Conservation (phyloP, 306 rosid genomes). For the Gillenia trifoliata region DNA sequence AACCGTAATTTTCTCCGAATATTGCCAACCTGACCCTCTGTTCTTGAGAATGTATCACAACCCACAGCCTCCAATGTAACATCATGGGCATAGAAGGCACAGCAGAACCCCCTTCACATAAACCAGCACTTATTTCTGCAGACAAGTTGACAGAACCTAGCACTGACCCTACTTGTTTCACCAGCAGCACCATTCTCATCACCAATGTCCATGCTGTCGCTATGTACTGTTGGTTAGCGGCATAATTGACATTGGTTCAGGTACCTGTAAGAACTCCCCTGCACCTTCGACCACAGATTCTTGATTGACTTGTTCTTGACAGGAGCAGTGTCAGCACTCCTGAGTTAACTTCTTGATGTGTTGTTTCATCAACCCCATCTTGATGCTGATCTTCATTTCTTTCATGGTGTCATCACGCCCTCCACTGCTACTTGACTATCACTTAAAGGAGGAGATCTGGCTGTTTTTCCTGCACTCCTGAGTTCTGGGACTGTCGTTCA, state of each 20-base stretch:
- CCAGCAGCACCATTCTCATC: constrained; percentile 46
- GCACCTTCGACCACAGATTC: constrained; percentile 44
- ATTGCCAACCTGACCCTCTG: constrained; percentile 46
- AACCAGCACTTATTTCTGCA: constrained; percentile 30
- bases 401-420: constrained; percentile 46
- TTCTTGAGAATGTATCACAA: constrained; percentile 44
- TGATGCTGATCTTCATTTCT: constrained; percentile 59
- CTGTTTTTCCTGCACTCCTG: constrained; percentile 59
- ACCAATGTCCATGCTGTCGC: constrained; percentile 52
- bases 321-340: constrained; percentile 37
- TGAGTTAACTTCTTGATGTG: constrained; percentile 37
- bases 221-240: constrained; percentile 47
- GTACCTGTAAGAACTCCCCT: constrained; percentile 40
- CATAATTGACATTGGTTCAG: constrained; percentile 68
- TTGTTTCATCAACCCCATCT: constrained; percentile 49
- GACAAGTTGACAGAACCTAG: constrained; percentile 38
- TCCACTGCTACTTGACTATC: constrained; percentile 44
- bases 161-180: constrained; percentile 41
- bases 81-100: constrained; percentile 36
- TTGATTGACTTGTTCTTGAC: constrained; percentile 51
- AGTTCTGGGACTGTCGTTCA: constrained; percentile 52
- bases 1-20: constrained; percentile 48
- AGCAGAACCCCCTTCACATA: constrained; percentile 35
- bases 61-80: constrained; percentile 42
- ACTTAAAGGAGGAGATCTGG: constrained; percentile 53